Evolutionary conservation across 371 early-diverging fungal genomes (phyloP).

Genomic region (Globomyces sp.): DNA sequence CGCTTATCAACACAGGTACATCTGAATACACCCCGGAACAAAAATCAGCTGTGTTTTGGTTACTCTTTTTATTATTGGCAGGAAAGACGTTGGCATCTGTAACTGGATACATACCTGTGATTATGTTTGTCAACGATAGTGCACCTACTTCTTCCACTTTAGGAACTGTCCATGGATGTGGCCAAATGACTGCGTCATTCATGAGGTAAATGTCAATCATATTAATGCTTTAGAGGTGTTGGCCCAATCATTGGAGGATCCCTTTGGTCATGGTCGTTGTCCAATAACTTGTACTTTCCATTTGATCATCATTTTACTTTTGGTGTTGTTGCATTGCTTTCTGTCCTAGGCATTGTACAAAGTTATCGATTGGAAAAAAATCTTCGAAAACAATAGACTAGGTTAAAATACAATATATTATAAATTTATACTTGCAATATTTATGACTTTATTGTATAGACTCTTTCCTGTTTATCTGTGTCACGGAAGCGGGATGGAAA

Average conservation of each 20-base stretch:
- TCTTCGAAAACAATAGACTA: too few relatives aligned
- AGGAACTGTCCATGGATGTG: slow-evolving; percentile 67
- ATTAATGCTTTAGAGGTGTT: slow-evolving; percentile 32
- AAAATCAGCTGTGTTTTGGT: slow-evolving; percentile 2
- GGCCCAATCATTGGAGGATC: slow-evolving; percentile 67
- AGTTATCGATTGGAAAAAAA: too few relatives aligned
- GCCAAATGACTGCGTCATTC: slow-evolving; percentile 56
- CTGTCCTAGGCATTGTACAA: not conserved
- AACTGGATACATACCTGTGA: slow-evolving; percentile 57
- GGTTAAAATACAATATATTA: too few relatives aligned
- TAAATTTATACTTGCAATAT: too few relatives aligned
- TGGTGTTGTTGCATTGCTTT: slow-evolving; percentile 15
- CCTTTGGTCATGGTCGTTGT: slow-evolving; percentile 60
- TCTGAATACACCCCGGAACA: not conserved
- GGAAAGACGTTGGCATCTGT: slow-evolving; percentile 49
- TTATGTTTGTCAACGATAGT: slow-evolving; percentile 66
- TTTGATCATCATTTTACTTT: slow-evolving; percentile 62
- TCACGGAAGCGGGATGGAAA: too few relatives aligned
- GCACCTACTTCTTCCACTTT: slow-evolving; percentile 50
- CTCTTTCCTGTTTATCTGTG: too few relatives aligned
- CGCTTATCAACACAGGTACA: slow-evolving; percentile 4
- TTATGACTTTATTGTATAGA: too few relatives aligned
- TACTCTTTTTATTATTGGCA: slow-evolving; percentile 40
- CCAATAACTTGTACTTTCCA: slow-evolving; percentile 51
- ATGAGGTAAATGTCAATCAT: slow-evolving; percentile 37